Percentiles rank a stretch among this genome's conserved stretches.
phyloP scores from a whole-genome alignment of 148 eudicot genomes.

The Rhododendron williamsianum region DNA sequence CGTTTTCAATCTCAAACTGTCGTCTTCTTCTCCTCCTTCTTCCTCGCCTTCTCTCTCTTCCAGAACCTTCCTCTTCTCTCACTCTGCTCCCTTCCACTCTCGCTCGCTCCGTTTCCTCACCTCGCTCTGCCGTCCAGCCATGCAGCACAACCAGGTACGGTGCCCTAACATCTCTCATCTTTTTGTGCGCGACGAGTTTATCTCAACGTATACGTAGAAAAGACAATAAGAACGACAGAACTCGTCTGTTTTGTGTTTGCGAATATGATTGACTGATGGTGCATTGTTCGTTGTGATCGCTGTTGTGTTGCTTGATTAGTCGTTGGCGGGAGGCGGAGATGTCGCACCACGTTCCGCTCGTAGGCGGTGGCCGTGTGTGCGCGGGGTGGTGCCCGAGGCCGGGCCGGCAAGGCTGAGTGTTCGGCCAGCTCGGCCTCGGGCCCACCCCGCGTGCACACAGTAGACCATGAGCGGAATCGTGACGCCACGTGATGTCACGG shows the following conservation, averaged over 20 bases:
- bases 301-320: neutral
- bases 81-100: slow-evolving; percentile 2
- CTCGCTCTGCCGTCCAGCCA: slow-evolving; percentile 11
- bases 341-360: neutral
- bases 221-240: neutral
- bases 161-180: neutral
- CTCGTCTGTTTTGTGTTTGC: neutral
- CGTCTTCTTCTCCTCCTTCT: slow-evolving; percentile 10
- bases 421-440: neutral
- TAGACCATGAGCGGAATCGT: neutral
- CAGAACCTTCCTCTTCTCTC: slow-evolving; percentile 24
- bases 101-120: neutral
- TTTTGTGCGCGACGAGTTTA: neutral
- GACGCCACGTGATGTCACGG: neutral
- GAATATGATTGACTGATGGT: too few species aligned
- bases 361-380: neutral
- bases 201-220: too few species aligned
- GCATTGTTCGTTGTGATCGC: neutral
- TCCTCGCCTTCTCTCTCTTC: neutral
- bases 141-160: slow-evolving; percentile 33
- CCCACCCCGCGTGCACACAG: neutral
- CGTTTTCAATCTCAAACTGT: slow-evolving; percentile 8
- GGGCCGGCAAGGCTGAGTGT: neutral
- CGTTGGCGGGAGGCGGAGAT: neutral
- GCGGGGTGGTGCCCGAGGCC: neutral